A percentile compares a stretch with the other conserved stretches of the same genome.
Conservation (phyloP, 495 filamentous ascomycete genomes). For the Hypoxylon lienhwacheense region DNA sequence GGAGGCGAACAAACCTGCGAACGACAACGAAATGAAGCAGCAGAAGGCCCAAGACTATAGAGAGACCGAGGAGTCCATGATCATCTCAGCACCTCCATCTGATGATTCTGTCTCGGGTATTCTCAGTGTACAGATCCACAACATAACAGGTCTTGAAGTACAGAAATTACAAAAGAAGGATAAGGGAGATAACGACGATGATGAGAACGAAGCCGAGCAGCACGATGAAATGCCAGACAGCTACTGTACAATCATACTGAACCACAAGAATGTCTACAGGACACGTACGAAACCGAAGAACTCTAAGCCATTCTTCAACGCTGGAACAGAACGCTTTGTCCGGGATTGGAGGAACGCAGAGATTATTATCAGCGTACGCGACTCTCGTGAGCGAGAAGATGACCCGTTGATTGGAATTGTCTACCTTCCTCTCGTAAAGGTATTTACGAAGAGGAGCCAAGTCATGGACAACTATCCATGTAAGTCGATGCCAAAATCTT, state of each 20-base stretch:
- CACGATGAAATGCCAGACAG: slow-evolving; percentile 63
- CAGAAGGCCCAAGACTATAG: slow-evolving; percentile 65
- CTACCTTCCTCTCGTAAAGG: slow-evolving; percentile 59
- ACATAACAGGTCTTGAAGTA: slow-evolving; percentile 68
- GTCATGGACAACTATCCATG: slow-evolving; percentile 62
- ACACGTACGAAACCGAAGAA: slow-evolving; percentile 77
- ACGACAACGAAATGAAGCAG: slow-evolving; percentile 59
- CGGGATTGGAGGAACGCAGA: slow-evolving; percentile 67
- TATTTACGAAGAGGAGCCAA: slow-evolving; percentile 61
- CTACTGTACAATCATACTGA: slow-evolving; percentile 71
- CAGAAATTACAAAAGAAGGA: slow-evolving; percentile 53
- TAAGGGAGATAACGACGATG: slow-evolving; percentile 42
- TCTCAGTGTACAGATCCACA: slow-evolving; percentile 69
- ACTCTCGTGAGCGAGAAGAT: slow-evolving; percentile 64
- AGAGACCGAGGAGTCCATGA: slow-evolving; percentile 53
- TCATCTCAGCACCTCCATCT: slow-evolving; percentile 61
- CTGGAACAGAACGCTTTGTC: slow-evolving; percentile 70
- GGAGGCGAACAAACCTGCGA: slow-evolving; percentile 58
- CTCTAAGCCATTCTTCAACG: slow-evolving; percentile 76
- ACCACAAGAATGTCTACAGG: slow-evolving; percentile 69
- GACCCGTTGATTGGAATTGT: slow-evolving; percentile 69
- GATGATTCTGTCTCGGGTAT: slow-evolving; percentile 61
- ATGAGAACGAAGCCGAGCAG: slow-evolving; percentile 61
- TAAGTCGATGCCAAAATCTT: slow-evolving; percentile 31
- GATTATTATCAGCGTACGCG: slow-evolving; percentile 65